These are phyloP conservation scores for Prunus mira DNA, from an alignment of 306 rosid genomes.

Conservation along the genomic window DNA sequence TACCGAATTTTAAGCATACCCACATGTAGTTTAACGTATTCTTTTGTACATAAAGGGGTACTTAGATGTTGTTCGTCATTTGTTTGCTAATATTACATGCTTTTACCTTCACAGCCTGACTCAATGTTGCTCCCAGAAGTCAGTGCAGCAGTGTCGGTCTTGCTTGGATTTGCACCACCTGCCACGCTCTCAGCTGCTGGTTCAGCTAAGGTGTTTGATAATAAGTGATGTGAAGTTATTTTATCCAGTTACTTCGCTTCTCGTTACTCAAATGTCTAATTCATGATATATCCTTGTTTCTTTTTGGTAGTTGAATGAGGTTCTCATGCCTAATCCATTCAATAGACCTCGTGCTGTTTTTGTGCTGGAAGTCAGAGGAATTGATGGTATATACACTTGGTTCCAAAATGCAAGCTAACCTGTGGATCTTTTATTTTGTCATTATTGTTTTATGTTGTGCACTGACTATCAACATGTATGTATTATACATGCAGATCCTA, in stretches of 20 bases:
- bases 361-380: conserved; percentile 71
- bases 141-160: conserved; percentile 73
- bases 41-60: neutral
- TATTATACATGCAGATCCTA: conserved; percentile 48
- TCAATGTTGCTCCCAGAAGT: conserved; percentile 59
- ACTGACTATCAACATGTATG: conserved; percentile 8
- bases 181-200: conserved; percentile 60
- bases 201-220: conserved; percentile 71
- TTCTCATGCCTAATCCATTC: conserved; percentile 88
- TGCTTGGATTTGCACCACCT: conserved; percentile 91
- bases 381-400: conserved; percentile 49
- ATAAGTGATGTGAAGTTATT: neutral
- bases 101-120: conserved; percentile 47
- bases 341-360: conserved; percentile 81
- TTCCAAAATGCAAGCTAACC: conserved; percentile 11
- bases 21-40: neutral
- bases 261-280: conserved; percentile 17
- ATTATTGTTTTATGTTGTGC: neutral
- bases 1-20: neutral
- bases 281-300: conserved; percentile 13
- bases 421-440: neutral
- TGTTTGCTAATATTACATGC: neutral
- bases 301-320: conserved; percentile 72
- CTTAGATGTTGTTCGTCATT: neutral
- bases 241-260: conserved; percentile 8